phyloP scores from a whole-genome alignment of 148 eudicot genomes.

The Cornus kousa region DNA sequence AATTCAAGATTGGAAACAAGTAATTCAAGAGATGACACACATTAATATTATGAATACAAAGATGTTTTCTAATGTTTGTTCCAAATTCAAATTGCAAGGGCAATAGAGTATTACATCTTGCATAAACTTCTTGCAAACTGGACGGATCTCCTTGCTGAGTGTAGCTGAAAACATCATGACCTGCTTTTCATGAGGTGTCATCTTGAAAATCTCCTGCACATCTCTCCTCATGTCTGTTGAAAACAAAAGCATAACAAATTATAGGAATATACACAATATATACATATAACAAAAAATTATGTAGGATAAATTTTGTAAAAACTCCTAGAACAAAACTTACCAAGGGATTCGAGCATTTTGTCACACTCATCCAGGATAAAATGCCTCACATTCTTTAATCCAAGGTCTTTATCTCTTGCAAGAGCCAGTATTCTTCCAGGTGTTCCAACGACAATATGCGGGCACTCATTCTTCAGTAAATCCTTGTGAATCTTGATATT shows the following conservation, averaged over 20 bases:
- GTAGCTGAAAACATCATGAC: slow-evolving; percentile 54
- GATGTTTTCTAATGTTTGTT: too few species aligned
- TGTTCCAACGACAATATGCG: slow-evolving; percentile 66
- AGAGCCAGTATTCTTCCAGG: slow-evolving; percentile 55
- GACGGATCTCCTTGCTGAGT: slow-evolving; percentile 48
- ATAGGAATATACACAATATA: neutral
- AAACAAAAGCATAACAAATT: neutral
- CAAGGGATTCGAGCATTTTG: slow-evolving; percentile 64
- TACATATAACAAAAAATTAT: neutral
- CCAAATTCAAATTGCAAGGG: neutral
- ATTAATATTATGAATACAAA: too few species aligned
- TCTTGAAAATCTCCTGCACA: slow-evolving; percentile 44
- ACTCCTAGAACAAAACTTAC: slow-evolving; percentile 18
- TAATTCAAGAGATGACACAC: too few species aligned
- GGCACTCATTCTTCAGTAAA: slow-evolving; percentile 57
- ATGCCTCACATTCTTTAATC: slow-evolving; percentile 57
- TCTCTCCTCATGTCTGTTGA: slow-evolving; percentile 41
- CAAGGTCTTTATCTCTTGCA: slow-evolving; percentile 55
- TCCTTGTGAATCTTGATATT: slow-evolving; percentile 55
- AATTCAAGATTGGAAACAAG: too few species aligned
- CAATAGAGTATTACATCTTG: slow-evolving; percentile 33
- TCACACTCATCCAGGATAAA: slow-evolving; percentile 64
- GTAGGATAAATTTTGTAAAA: neutral
- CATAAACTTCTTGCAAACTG: slow-evolving; percentile 51
- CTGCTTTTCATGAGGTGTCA: slow-evolving; percentile 49